phyloP scores from a whole-genome alignment of 495 filamentous ascomycete genomes.

The Aspergillus sparsus region DNA sequence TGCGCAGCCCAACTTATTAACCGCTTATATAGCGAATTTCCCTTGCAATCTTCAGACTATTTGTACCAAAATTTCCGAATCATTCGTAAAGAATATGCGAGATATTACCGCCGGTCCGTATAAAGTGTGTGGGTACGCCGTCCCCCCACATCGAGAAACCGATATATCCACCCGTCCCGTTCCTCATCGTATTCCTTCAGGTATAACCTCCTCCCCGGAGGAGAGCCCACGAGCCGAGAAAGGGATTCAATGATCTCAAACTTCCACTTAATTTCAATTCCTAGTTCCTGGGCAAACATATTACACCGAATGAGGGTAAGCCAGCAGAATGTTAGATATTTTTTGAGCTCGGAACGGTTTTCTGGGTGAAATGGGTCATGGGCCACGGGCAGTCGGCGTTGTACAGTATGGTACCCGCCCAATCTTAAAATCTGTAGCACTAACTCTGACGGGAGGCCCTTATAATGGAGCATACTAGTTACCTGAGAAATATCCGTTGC shows the following conservation, averaged over 20 bases:
- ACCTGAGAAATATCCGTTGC: not conserved
- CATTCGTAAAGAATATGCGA: too few species aligned
- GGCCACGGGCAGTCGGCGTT: conserved; percentile 8
- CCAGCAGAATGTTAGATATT: conserved; percentile 27
- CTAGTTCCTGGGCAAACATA: conserved; percentile 26
- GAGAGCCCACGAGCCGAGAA: too few species aligned
- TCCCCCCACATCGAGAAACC: too few species aligned
- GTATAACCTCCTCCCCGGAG: too few species aligned
- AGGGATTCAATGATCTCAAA: not conserved
- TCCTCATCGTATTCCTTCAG: too few species aligned
- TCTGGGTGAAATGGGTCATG: conserved; percentile 28
- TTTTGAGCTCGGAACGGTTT: conserved; percentile 17
- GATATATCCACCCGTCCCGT: too few species aligned
- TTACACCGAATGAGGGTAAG: conserved; percentile 26
- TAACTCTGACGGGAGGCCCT: conserved; percentile 22
- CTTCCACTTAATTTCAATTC: conserved; percentile 1
- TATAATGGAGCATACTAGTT: conserved; percentile 4
- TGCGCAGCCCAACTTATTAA: too few species aligned
- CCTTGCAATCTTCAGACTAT: too few species aligned
- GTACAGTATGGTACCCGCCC: conserved; percentile 11
- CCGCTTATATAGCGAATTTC: too few species aligned
- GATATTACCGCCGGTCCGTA: too few species aligned
- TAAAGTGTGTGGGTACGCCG: too few species aligned
- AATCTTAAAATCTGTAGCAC: conserved; percentile 21
- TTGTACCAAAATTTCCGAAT: too few species aligned